Base-by-base conservation (phyloP, 2,329 filamentous ascomycete species). In the Sclerotiophoma versabilis region DNA sequence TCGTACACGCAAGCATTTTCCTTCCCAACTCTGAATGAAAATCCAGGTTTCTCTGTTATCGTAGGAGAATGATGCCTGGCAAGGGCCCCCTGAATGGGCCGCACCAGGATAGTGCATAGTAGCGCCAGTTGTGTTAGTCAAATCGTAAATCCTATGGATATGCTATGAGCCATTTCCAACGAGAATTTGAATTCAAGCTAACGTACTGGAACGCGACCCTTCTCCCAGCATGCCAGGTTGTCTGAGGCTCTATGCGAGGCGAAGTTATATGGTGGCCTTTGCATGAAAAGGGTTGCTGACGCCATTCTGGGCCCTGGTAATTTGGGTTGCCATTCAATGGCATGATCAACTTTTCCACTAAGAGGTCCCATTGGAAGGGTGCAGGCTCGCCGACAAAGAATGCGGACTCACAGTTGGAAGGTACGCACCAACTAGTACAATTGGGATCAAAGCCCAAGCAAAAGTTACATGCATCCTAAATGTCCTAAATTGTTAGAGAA, bases 51-150 rank as follows among this genome's bases (percentile, higher is more conserved):
- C 63, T 44, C 76, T 75, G 23, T 65, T 58, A 54, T 80, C 74
- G 14, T 67, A 63, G 12, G 70, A 75, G 54, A 77, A 73, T 5
- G 75, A 77, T n/a, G 75, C 72, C 57, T 79, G 75, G 58, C 77
- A 79, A 11, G 69, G 74, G 41, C 78, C 78, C 23, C 77, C 77
- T 39, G 72, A 78, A 57, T 80, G 76, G 29, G 46, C 52, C n/a
- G 34, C 34, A 10, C 52, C 29, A 11, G 17, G 41, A 11, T 55
- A 12, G 8, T 55, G 29, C 29, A 55, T 55, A 15, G 39, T 50
- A 50, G 42, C 14, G 33, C 52, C 14, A 27, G 41, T 50, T 1
- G 22, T 50, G 10, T 50, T 55, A 5, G 52, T 55, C 7, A 14
- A 55, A 27, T 55, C 17, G n/a, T 45, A 55, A 12, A 55, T 47